phyloP scores from a whole-genome alignment of 2,329 filamentous ascomycete species.

The Ophiostoma populinum region DNA sequence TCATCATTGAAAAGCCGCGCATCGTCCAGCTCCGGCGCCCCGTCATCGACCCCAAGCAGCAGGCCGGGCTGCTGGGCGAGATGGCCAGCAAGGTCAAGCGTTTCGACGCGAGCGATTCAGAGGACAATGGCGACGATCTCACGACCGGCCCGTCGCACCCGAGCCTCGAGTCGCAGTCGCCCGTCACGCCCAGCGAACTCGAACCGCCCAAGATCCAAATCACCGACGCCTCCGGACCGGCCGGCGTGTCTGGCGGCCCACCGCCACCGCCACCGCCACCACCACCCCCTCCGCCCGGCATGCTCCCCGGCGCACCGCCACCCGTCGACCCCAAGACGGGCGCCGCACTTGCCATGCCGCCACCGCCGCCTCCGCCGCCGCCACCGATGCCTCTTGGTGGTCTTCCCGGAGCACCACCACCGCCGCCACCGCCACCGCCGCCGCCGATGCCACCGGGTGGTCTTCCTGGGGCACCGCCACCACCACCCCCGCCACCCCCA shows the following conservation, averaged over 20 bases:
- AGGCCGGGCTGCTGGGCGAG: conserved; percentile 48
- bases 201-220: conserved; percentile 45
- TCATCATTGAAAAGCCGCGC: conserved; percentile 61
- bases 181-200: conserved; percentile 45
- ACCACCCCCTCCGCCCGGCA: conserved; percentile 24
- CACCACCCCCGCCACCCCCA: conserved; percentile 12
- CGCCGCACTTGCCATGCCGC: conserved; percentile 16
- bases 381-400: conserved; percentile 23
- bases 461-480: conserved; percentile 14
- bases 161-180: conserved; percentile 54
- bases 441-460: conserved; percentile 29
- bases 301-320: conserved; percentile 14
- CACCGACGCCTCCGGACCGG: conserved; percentile 17
- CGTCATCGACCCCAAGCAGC: conserved; percentile 44
- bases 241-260: neutral
- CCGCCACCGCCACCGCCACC: conserved; percentile 36
- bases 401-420: conserved; percentile 18
- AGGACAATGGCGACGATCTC: conserved; percentile 47
- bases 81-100: conserved; percentile 60
- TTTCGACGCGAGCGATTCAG: conserved; percentile 57
- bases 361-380: conserved; percentile 19
- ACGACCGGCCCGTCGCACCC: conserved; percentile 62
- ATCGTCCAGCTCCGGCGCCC: conserved; percentile 66
- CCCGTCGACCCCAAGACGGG: too few species aligned
- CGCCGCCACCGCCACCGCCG: conserved; percentile 26